Evolutionary conservation across 495 filamentous ascomycete genomes (phyloP), one percentile per base, ranked within the genome.

Genomic region (Penicillium salamii): DNA sequence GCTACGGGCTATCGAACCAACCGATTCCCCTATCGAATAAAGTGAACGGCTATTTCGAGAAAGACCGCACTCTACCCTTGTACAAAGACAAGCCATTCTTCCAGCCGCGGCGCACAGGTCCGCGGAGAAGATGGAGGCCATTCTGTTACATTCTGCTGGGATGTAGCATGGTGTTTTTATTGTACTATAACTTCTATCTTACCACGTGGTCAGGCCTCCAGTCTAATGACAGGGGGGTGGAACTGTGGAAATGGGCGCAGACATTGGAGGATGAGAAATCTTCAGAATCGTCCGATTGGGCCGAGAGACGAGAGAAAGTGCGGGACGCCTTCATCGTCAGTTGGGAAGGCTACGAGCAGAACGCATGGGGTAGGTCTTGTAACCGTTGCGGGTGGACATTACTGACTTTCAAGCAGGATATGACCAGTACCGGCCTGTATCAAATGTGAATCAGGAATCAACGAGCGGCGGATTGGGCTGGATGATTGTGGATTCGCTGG

Each of bases 71-170:
- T 26, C 73, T 99, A 19, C 93, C 93, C 32, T 87, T 97, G 85
- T 99, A 99, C 70, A 99, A 99, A 75, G 93, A 99, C 69, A 99
- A 99, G 62, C 93, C 93, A 19, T 95, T 90, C 63, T 77, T 75
- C 34, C 57, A 65, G 24, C 72, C 74, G 7, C 66, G 69, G 43
- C 71, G 74, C 31, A 75, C 71, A 7, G 70, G 67, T 13, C 69
- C 70, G 12, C 56, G 65, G 28, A 52, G 50, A 28, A 46, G 66
- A 33, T 63, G 67, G 53, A 62, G 55, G 31, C 61, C 52, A 13
- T 38, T 69, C 2, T 42, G 67, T 5, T 35, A 41, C 12, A n/a
- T 65, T 5, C 20, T 65, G 7, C 58, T 53, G 14, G 21, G 66
- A 12, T 61, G 69, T 43, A 82, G 42, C 64, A 68, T 57, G 49